Percentiles rank a stretch among this genome's conserved stretches.
These are phyloP conservation scores for Metarhizium guizhouense DNA, from an alignment of 2,329 filamentous ascomycete genomes.

Conservation along the genomic window DNA sequence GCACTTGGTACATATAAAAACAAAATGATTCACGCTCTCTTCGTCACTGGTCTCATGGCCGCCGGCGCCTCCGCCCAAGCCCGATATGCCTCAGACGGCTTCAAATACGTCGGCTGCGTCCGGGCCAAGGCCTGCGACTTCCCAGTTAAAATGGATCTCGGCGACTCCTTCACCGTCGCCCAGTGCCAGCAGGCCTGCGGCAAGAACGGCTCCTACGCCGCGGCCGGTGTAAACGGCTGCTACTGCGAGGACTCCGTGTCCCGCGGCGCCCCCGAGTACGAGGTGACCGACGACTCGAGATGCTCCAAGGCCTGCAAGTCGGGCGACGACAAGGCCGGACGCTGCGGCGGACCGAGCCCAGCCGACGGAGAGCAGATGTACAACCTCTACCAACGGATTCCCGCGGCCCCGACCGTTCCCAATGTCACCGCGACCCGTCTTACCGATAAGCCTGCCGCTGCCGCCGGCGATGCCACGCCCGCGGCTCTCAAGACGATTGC, in stretches of 20 bases:
- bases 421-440: neutral
- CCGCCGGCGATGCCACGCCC: neutral
- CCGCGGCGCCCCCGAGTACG: slow-evolving; percentile 4
- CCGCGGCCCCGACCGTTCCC: neutral
- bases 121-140: slow-evolving; percentile 6
- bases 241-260: slow-evolving; percentile 11
- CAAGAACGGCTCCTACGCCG: slow-evolving; percentile 9
- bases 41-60: slow-evolving; percentile 16
- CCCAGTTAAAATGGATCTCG: neutral
- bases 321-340: slow-evolving; percentile 10
- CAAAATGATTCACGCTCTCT: slow-evolving; percentile 10
- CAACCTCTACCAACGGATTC: slow-evolving; percentile 6
- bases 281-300: slow-evolving; percentile 11
- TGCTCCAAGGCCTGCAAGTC: slow-evolving; percentile 14
- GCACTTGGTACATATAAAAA: neutral
- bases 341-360: slow-evolving; percentile 15
- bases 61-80: slow-evolving; percentile 13
- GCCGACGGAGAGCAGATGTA: slow-evolving; percentile 8
- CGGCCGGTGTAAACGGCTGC: slow-evolving; percentile 16
- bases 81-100: slow-evolving; percentile 9
- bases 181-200: slow-evolving; percentile 14
- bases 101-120: slow-evolving; percentile 21
- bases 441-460: neutral
- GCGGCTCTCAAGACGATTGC: neutral
- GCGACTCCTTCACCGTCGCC: slow-evolving; percentile 10